A percentile compares a stretch with the other conserved stretches of the same genome.
Evolutionary conservation across 805 yeast genomes (phyloP).

Genomic region (Zygotorulaspora danielsina): DNA sequence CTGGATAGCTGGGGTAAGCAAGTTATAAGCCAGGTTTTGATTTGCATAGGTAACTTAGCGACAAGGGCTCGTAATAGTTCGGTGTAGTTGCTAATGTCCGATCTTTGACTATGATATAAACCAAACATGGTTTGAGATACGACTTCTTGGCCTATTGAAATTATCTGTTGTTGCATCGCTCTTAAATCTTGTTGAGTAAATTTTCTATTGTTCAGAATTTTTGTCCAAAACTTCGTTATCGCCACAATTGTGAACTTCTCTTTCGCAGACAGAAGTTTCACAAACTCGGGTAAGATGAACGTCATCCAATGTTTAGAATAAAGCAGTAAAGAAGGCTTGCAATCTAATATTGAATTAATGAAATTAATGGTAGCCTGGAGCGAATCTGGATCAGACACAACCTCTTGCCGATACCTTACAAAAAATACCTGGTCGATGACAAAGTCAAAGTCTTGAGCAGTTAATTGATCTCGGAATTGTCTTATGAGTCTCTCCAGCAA

Average conservation of each 20-base stretch:
- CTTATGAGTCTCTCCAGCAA: constrained; percentile 44
- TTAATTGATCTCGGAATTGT: constrained; percentile 36
- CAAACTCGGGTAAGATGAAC: constrained; percentile 29
- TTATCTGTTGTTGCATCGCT: constrained; percentile 28
- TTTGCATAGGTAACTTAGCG: constrained; percentile 46
- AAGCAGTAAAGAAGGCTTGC: constrained; percentile 47
- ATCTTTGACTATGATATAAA: constrained; percentile 50
- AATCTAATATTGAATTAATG: constrained; percentile 46
- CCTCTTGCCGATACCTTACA: constrained; percentile 31
- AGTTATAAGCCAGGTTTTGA: constrained; percentile 46
- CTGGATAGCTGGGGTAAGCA: constrained; percentile 29
- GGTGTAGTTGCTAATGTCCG: constrained; percentile 56
- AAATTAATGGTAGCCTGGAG: constrained; percentile 50
- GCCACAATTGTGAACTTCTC: constrained; percentile 52
- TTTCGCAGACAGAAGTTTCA: constrained; percentile 36
- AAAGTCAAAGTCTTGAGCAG: constrained; percentile 34
- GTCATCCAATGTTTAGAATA: constrained; percentile 27
- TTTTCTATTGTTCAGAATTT: constrained; percentile 42
- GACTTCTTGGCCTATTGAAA: constrained; percentile 27
- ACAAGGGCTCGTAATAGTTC: constrained; percentile 48
- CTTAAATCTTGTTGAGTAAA: constrained; percentile 44
- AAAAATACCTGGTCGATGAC: constrained; percentile 41
- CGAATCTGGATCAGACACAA: constrained; percentile 56
- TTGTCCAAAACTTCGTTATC: constrained; percentile 51
- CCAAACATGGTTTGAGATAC: constrained; percentile 38